These are phyloP conservation scores for Kluyveromyces lactis DNA, from an alignment of 805 yeast species.

Conservation along the genomic window DNA sequence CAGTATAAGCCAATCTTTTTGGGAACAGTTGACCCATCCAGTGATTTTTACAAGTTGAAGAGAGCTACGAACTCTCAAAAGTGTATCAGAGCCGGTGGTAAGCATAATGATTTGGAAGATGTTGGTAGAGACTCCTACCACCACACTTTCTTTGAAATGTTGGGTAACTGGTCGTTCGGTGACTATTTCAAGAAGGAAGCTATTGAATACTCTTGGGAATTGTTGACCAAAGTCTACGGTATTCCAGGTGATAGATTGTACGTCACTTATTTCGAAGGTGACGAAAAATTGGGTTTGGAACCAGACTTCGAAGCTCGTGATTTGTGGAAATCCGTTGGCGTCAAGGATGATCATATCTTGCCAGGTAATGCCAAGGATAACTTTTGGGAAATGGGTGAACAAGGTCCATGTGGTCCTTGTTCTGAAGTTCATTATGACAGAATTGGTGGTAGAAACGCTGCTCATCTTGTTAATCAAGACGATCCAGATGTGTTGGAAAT, in stretches of 20 bases:
- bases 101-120: constrained; percentile 95
- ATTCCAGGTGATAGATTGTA: constrained; percentile 73
- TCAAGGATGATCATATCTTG: constrained; percentile 81
- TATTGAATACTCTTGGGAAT: constrained; percentile 80
- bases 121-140: constrained; percentile 97
- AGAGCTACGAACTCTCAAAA: constrained; percentile 95
- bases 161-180: constrained; percentile 99
- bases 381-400: constrained; percentile 99
- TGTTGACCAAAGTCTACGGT: constrained; percentile 78
- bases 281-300: constrained; percentile 66
- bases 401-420: constrained; percentile 99
- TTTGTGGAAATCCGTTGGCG: constrained; percentile 82
- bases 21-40: constrained; percentile 94
- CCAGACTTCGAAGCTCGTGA: constrained; percentile 92
- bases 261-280: constrained; percentile 97
- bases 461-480: constrained; percentile 84
- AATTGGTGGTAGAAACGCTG: constrained; percentile 96
- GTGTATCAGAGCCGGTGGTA: constrained; percentile 99
- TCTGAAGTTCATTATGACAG: constrained; percentile 96
- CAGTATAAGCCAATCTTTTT: constrained; percentile 96
- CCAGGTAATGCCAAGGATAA: constrained; percentile 89
- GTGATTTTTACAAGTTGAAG: constrained; percentile 74
- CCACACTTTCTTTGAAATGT: constrained; percentile 98
- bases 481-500: constrained; percentile 97
- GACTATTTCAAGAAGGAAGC: constrained; percentile 97